These are phyloP conservation scores for Chlamydomonas sp. DNA, from an alignment of 139 green algal species.

Conservation along the genomic window DNA sequence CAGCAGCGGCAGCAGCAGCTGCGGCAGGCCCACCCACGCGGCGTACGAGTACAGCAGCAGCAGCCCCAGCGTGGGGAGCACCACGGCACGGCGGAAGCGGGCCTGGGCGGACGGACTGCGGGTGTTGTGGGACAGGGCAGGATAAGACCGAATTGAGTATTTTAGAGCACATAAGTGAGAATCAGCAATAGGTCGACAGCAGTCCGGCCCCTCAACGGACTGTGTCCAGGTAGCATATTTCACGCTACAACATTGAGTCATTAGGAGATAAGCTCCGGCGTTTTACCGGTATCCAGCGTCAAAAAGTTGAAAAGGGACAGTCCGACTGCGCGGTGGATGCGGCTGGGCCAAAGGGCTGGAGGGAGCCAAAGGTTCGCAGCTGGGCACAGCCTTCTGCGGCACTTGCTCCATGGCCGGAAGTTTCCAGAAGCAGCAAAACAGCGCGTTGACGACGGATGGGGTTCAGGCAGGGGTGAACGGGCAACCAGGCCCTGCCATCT, in stretches of 20 bases:
- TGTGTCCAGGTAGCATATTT: too few species aligned
- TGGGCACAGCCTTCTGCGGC: too few species aligned
- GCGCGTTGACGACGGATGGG: not conserved
- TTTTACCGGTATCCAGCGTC: too few species aligned
- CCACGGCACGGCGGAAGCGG: constrained; percentile 34
- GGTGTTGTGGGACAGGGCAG: not conserved
- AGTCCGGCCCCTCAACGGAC: too few species aligned
- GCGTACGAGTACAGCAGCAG: constrained; percentile 61
- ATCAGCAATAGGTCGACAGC: not conserved
- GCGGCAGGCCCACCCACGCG: constrained; percentile 56
- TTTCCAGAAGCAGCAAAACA: too few species aligned
- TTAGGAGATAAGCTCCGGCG: too few species aligned
- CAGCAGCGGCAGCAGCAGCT: constrained; percentile 9
- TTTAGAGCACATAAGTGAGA: not conserved
- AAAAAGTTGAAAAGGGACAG: too few species aligned
- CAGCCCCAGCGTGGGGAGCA: constrained; percentile 55
- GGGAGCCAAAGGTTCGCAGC: too few species aligned
- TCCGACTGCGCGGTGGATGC: too few species aligned
- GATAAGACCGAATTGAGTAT: not conserved
- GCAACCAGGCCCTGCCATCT: not conserved
- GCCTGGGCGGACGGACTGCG: not conserved
- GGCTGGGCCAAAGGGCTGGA: too few species aligned
- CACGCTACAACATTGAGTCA: too few species aligned
- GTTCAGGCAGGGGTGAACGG: not conserved
- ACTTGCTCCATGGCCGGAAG: too few species aligned